A percentile compares a stretch with the other conserved stretches of the same genome.
Conservation (phyloP, 2,329 filamentous ascomycete genomes). For the Pestalotiopsis sp. region DNA sequence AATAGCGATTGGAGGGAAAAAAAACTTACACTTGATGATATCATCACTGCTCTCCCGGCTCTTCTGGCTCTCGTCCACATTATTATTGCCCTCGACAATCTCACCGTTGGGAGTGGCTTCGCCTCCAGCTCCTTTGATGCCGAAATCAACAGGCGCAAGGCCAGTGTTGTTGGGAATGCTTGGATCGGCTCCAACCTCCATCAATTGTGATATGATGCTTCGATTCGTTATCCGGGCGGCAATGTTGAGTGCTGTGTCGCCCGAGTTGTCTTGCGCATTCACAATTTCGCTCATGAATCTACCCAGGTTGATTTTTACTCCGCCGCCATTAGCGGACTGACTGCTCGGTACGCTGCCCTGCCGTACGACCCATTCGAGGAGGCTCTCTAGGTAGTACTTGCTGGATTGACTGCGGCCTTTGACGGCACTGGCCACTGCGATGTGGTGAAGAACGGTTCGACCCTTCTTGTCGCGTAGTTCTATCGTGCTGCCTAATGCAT, state of each 20-base stretch:
- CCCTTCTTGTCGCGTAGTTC: slow-evolving; percentile 88
- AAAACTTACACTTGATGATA: slow-evolving; percentile 77
- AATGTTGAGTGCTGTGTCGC: slow-evolving; percentile 93
- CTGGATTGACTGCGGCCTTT: slow-evolving; percentile 90
- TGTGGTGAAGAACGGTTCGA: slow-evolving; percentile 91
- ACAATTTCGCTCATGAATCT: slow-evolving; percentile 97
- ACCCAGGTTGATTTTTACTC: slow-evolving; percentile 78
- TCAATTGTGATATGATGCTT: slow-evolving; percentile 93
- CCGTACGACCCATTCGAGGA: slow-evolving; percentile 91
- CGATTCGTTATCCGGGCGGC: slow-evolving; percentile 90
- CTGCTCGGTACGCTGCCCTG: slow-evolving; percentile 69
- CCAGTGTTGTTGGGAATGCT: slow-evolving; percentile 89
- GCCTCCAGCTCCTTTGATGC: slow-evolving; percentile 71
- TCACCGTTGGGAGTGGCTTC: slow-evolving; percentile 47
- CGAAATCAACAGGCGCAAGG: slow-evolving; percentile 89
- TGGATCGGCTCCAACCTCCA: slow-evolving; percentile 95
- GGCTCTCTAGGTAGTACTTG: slow-evolving; percentile 92
- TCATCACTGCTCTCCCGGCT: slow-evolving; percentile 76
- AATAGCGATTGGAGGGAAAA: background rate
- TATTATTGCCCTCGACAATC: slow-evolving; percentile 14
- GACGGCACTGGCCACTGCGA: slow-evolving; percentile 92
- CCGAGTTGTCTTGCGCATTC: slow-evolving; percentile 89
- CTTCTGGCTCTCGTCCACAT: slow-evolving; percentile 45
- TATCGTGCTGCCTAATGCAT: slow-evolving; percentile 86
- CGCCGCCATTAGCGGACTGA: slow-evolving; percentile 36